Base-by-base conservation (phyloP, 495 filamentous ascomycete genomes). In the Friedmanniomyces endolithicus region DNA sequence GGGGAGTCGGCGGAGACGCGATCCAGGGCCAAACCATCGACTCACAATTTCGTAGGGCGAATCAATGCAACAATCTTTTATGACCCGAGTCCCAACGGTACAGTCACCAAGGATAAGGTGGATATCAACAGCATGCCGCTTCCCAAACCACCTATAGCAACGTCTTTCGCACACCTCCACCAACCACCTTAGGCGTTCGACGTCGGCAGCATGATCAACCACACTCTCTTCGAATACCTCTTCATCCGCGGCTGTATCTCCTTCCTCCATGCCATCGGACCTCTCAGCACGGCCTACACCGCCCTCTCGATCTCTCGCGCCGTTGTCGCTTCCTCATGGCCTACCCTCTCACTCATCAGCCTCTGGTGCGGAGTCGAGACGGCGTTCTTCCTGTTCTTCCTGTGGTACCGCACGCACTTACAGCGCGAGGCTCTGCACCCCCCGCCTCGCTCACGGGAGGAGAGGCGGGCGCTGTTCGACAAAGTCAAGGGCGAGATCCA, bases 331-430 rank as follows among this genome's bases (percentile, higher is more conserved):
- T 1, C 31, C 17, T 20, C 44, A 41, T 39, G 22, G 29, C 44
- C 41, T 17, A n/a, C 14, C 19, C 7, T 40, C 16, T 47, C 41
- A 24, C 20, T 40, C 1, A 48, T 60, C 20, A 43, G 53, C 8
- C 4, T 52, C n/a, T 64, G 47, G 29, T 50, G 52, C 51, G 31
- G 37, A 11, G 51, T 50, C 25, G 83, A 86, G 59, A 58, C 72
- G 4, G 60, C 72, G 31, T 85, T 81, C 65, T 78, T 70, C 41
- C 46, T 78, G 1, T 56, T 83, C 50, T 84, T 77, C 62, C 60
- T 77, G 11, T 81, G 78, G 8, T 74, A 74, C 60, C 72, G 68
- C 41, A 52, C 54, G 12, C 65, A 73, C 50, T 72, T 84, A 19
- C 72, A 78, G 51, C 64, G 63, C 19, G 68, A 69, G 23, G 79